A percentile compares a stretch with the other conserved stretches of the same genome.
phyloP scores from a whole-genome alignment of 2,329 filamentous ascomycete genomes.

The Zymoseptoria crescenta region DNA sequence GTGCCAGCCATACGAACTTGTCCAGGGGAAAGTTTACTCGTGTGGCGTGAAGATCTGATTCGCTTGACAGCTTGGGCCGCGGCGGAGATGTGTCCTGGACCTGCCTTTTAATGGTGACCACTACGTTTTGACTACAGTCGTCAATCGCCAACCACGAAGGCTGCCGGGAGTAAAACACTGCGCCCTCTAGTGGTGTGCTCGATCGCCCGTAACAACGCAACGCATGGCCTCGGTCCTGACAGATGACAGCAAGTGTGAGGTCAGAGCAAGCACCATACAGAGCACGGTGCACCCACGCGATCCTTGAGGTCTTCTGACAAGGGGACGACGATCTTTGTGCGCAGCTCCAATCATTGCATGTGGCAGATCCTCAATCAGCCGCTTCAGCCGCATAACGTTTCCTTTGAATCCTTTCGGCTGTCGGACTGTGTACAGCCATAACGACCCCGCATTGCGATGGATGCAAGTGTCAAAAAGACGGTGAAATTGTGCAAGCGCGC shows the following conservation, averaged over 20 bases:
- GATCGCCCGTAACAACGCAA: background rate
- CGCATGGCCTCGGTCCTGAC: background rate
- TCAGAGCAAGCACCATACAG: background rate
- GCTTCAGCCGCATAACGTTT: background rate
- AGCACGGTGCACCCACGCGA: background rate
- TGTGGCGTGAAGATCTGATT: background rate
- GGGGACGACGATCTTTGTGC: background rate
- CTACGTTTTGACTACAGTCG: background rate
- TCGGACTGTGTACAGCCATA: background rate
- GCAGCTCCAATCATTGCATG: background rate
- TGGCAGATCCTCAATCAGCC: background rate
- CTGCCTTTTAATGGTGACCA: background rate
- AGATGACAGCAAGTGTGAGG: background rate
- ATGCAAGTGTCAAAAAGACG: background rate
- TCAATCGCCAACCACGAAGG: background rate
- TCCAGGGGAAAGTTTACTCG: background rate
- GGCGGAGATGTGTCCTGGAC: background rate
- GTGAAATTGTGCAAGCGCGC: background rate
- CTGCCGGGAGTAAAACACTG: background rate
- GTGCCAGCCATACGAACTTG: background rate
- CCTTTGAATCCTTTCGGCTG: background rate
- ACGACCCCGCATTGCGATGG: background rate
- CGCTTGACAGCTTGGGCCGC: background rate
- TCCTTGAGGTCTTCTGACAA: background rate
- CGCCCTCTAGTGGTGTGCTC: background rate